Percentiles rank a stretch among this genome's conserved stretches.
Conservation (phyloP, 2,329 filamentous ascomycete genomes). For the Cercospora berteroae region DNA sequence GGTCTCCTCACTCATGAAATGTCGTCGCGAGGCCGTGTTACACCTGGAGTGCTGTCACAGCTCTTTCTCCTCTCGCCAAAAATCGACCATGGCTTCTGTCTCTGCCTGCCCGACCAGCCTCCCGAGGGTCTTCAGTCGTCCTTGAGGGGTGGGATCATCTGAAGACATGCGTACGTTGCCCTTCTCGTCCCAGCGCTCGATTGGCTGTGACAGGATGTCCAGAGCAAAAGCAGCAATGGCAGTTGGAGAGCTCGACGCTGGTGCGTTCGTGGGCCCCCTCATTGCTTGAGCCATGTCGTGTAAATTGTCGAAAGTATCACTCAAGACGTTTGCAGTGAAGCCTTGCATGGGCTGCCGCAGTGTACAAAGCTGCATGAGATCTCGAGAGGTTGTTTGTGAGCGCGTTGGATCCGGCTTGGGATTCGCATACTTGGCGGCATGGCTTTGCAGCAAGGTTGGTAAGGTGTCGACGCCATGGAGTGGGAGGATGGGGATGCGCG, state of each 20-base stretch:
- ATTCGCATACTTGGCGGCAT: neutral
- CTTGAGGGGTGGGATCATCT: constrained; percentile 27
- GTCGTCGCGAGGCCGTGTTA: neutral
- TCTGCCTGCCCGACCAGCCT: constrained; percentile 38
- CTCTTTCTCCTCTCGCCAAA: constrained; percentile 40
- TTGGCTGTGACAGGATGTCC: constrained; percentile 7
- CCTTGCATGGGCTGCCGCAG: constrained; percentile 6
- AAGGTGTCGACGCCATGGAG: constrained; percentile 27
- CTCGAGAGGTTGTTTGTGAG: neutral
- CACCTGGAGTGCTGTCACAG: neutral
- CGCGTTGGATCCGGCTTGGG: neutral
- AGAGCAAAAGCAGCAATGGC: constrained; percentile 14
- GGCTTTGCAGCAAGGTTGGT: constrained; percentile 26
- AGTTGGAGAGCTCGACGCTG: constrained; percentile 14
- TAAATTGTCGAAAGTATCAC: constrained; percentile 13
- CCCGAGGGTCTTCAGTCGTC: constrained; percentile 28
- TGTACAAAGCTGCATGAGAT: constrained; percentile 13
- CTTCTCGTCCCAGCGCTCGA: constrained; percentile 27
- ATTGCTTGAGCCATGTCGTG: constrained; percentile 12
- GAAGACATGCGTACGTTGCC: constrained; percentile 19
- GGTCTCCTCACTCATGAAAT: neutral
- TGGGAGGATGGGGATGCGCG: constrained; percentile 31
- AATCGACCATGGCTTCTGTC: constrained; percentile 37
- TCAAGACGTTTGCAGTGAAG: constrained; percentile 8
- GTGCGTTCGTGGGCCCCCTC: neutral